Evolutionary conservation across 257 asterid genomes (phyloP).

Genomic region (Galeopsis tetrahit): DNA sequence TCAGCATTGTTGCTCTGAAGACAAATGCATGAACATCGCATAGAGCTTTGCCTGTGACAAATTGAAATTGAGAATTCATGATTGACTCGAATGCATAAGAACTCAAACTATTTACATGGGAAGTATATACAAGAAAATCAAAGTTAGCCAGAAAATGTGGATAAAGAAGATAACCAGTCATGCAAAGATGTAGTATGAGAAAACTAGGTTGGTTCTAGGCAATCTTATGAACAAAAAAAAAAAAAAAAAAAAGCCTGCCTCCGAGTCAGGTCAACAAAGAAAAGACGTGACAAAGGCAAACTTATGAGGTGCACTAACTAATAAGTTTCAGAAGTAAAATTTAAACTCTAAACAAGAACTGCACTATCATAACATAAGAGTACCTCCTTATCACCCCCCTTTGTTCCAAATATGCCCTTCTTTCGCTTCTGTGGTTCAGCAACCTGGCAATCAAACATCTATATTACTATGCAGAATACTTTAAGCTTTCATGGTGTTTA

Average conservation of each 20-base stretch:
- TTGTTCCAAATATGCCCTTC: conserved; percentile 94
- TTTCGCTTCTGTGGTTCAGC: conserved; percentile 96
- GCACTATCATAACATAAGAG: conserved; percentile 4
- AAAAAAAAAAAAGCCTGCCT: conserved; percentile 23
- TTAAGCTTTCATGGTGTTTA: conserved; percentile 10
- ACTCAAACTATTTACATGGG: conserved; percentile 23
- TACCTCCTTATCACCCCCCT: conserved; percentile 99
- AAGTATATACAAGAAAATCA: conserved; percentile 15
- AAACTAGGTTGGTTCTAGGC: conserved; percentile 25
- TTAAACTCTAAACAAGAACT: conserved; percentile 5
- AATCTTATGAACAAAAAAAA: conserved; percentile 20
- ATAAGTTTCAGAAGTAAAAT: conserved; percentile 1
- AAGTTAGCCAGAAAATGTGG: conserved; percentile 24
- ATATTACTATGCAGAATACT: conserved; percentile 23
- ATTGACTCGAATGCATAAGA: conserved; percentile 12
- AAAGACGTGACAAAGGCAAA: conserved; percentile 17
- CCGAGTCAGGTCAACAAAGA: conserved; percentile 13
- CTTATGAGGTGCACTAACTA: conserved; percentile 14
- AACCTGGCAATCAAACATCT: conserved; percentile 58
- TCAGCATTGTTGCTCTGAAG: conserved; percentile 18
- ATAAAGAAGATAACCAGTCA: conserved; percentile 12
- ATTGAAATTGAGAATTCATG: conserved; percentile 23
- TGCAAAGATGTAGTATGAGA: conserved; percentile 14
- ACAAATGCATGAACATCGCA: conserved; percentile 17
- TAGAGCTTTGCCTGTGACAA: not conserved